Base-by-base conservation (phyloP, 1,139 yeast species). In the Geotrichum candidum region DNA sequence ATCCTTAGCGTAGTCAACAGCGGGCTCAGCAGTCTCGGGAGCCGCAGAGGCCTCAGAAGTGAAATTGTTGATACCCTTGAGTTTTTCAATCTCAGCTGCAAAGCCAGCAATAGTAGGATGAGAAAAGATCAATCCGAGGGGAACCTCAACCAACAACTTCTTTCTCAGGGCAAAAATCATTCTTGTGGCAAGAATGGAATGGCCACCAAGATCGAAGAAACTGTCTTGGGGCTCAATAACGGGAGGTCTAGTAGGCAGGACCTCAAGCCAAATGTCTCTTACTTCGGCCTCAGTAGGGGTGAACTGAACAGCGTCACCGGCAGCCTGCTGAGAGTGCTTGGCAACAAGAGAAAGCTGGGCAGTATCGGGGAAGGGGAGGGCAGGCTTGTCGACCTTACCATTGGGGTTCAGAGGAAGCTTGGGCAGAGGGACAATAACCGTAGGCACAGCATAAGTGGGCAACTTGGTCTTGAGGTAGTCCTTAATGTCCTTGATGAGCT, bases 361-460 rank as follows among this genome's bases (percentile, higher is more conserved):
- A 50, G 90, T 82, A 64, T 89, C 90, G 61, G 99, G 99, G 83
- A 89, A 90, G 59, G 97, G 98, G 67, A 94, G 80, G 70, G 94
- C 92, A 50, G 98, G 99, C 77, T 95, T 95, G 76, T 95, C 99
- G 60, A 95, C 91, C 76, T 95, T 95, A 70, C 99, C 99, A 73
- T 95, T 95, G 63, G 99, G 99, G 76, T 95, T 95, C 76, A 95
- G 80, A 23, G 99, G 99, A 72, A 95, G 78, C 72, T 85, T 86
- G 41, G 82, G 81, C 78, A 95, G 80, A 33, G 97, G 98, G 59
- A 95, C 94, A 70, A 94, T 86, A 53, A 94, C 81, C 0, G 97
- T 82, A 58, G 99, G 99, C 59, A 95, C 88, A 18, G 99, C 96
- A 74, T 95, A 95, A 11, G 90, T 81, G 0, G 99, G 97, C 64